phyloP scores from a whole-genome alignment of 2,329 filamentous ascomycete species.

The Fusarium equiseti region DNA sequence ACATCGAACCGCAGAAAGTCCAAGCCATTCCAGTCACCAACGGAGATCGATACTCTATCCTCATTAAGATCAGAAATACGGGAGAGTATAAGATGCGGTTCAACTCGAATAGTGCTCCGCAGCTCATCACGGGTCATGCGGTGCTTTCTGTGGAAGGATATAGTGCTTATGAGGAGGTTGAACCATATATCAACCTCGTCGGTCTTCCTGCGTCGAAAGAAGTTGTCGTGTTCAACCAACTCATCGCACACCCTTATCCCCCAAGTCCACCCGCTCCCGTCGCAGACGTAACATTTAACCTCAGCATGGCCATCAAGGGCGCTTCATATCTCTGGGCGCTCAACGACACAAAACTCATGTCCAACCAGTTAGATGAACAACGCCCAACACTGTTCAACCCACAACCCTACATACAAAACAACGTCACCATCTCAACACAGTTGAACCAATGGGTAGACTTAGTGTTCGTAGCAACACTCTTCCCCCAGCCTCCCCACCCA shows the following conservation, averaged over 20 bases:
- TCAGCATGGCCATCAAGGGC: constrained; percentile 56
- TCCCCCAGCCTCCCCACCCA: constrained; percentile 65
- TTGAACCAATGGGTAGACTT: constrained; percentile 67
- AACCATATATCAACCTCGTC: constrained; percentile 62
- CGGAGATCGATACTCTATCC: constrained; percentile 65
- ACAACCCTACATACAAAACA: constrained; percentile 49
- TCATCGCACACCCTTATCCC: constrained; percentile 61
- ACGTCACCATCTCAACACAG: constrained; percentile 62
- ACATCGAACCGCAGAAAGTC: constrained; percentile 64
- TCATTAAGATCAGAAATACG: constrained; percentile 60
- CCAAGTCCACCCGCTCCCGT: constrained; percentile 55
- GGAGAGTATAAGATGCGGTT: constrained; percentile 68
- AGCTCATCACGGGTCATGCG: constrained; percentile 67
- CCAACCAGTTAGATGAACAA: constrained; percentile 52
- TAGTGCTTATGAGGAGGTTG: constrained; percentile 43
- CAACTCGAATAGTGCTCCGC: constrained; percentile 61
- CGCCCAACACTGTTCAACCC: constrained; percentile 62
- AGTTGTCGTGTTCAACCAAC: constrained; percentile 60
- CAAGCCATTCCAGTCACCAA: constrained; percentile 62
- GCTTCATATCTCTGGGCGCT: constrained; percentile 66
- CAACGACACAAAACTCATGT: constrained; percentile 59
- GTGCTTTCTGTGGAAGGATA: constrained; percentile 56
- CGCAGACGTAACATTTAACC: constrained; percentile 61
- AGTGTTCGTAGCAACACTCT: constrained; percentile 59
- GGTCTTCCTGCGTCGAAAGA: constrained; percentile 57